phyloP scores from a whole-genome alignment of 345 rosid genomes.

The Eucalyptus regnans region DNA sequence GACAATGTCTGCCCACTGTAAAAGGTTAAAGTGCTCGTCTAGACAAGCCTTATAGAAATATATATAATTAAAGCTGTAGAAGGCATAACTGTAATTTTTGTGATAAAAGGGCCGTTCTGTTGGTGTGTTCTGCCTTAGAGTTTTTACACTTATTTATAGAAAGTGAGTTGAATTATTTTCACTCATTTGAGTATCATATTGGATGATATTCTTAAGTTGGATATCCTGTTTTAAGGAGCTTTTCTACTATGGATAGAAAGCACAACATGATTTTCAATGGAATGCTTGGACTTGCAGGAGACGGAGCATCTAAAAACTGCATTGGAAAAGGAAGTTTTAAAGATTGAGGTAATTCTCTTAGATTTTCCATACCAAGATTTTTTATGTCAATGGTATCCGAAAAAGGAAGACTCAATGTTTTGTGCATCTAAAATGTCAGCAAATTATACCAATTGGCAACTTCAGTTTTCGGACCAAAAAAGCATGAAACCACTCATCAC shows the following conservation, averaged over 20 bases:
- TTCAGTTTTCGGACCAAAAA: not conserved
- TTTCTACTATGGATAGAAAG: not conserved
- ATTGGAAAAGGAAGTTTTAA: conserved; percentile 63
- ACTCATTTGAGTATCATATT: not conserved
- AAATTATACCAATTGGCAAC: not conserved
- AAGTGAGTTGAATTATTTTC: not conserved
- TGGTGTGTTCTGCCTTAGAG: not conserved
- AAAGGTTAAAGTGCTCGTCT: not conserved
- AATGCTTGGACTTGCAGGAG: conserved; percentile 33
- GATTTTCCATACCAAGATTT: not conserved
- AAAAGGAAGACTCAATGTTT: not conserved
- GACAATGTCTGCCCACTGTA: not conserved
- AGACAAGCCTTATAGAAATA: not conserved
- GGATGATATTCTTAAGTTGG: not conserved
- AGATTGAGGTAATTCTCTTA: conserved; percentile 52
- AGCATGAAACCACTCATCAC: not conserved
- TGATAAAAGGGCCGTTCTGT: not conserved
- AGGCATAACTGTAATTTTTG: not conserved
- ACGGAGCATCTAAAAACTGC: conserved; percentile 55
- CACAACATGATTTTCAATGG: not conserved
- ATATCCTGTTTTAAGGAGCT: not conserved
- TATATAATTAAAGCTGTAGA: not conserved
- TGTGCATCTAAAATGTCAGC: not conserved
- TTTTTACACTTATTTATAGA: not conserved
- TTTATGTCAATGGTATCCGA: not conserved